Percentiles rank a stretch among this genome's conserved stretches.
Conservation (phyloP, 352 stramenopile genomes). For the Phytopythium aichiense region DNA sequence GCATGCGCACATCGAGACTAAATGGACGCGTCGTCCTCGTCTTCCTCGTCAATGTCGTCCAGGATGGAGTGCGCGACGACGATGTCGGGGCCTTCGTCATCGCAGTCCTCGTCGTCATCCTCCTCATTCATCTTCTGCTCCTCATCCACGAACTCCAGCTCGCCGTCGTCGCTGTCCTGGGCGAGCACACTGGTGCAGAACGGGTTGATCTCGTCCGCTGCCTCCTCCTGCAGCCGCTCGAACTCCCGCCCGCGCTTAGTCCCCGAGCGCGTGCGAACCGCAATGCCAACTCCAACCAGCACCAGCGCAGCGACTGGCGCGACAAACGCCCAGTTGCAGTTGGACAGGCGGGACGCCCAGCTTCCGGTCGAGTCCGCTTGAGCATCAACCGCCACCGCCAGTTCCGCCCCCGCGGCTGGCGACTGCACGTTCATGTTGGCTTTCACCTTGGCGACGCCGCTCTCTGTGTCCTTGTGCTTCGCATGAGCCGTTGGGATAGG, state of each 20-base stretch:
- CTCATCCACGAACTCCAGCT: slow-evolving; percentile 27
- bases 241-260: slow-evolving; percentile 18
- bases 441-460: background rate
- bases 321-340: slow-evolving; percentile 48
- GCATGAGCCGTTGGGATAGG: slow-evolving; percentile 1
- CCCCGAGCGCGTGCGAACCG: slow-evolving; percentile 18
- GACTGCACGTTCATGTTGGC: background rate
- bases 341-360: slow-evolving; percentile 19
- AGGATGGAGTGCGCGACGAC: slow-evolving; percentile 6
- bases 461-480: background rate
- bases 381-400: background rate
- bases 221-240: slow-evolving; percentile 29
- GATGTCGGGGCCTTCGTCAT: background rate
- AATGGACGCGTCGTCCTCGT: slow-evolving; percentile 11
- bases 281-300: slow-evolving; percentile 35
- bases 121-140: slow-evolving; percentile 12
- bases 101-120: slow-evolving; percentile 1
- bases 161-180: slow-evolving; percentile 21
- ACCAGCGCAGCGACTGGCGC: slow-evolving; percentile 32
- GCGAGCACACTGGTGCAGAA: slow-evolving; percentile 39
- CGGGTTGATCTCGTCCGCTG: slow-evolving; percentile 70
- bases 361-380: background rate
- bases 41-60: slow-evolving; percentile 7
- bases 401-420: background rate
- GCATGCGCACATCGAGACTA: background rate